Evolutionary conservation across 768 basidiomycete genomes (phyloP), one percentile per base, ranked within the genome.

Genomic region (Wakefieldia striispora): DNA sequence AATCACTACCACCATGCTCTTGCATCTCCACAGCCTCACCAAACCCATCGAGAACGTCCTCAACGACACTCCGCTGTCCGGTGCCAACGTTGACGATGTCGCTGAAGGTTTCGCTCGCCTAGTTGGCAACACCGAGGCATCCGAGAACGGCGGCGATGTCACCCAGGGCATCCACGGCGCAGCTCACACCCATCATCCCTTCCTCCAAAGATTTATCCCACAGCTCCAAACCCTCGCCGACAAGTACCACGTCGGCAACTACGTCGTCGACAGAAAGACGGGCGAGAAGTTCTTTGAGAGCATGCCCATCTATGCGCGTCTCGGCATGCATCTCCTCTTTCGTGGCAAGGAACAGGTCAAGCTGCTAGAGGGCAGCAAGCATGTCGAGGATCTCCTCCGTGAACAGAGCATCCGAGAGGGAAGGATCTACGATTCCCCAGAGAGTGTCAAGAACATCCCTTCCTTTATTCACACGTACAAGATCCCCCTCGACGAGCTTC

Each of bases 251-350:
- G 67, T 78, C 43, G 83, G 83, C 3, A 85, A 85, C 59, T 85
- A 70, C 58, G 81, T 83, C 23, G 60, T 73, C 19, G 65, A 79
- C 26, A 71, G 82, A 34, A 74, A 69, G 7, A 71, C 73, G 1
- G 69, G 65, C 7, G 70, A 81, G 60, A 75, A 74, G 58, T 72
- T 83, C 51, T 88, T 87, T 49, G 87, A 89, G 70, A 75, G 74
- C 27, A 89, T 89, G 87, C 87, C 87, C 1, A 72, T 88, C 38
- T 88, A 82, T 57, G 77, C 80, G 2, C 72, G 82, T 64, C 72
- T 86, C 40, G 84, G 83, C 8, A 90, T 90, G 88, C 88, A 90
- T 58, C 73, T 91, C 6, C 66, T 90, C 23, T 91, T 88, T 57
- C 78, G 79, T 39, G 81, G 84, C 2, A 73, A 67, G 31, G 71